Base-by-base conservation (phyloP, 2,329 filamentous ascomycete genomes). In the Colletotrichum paranaense region DNA sequence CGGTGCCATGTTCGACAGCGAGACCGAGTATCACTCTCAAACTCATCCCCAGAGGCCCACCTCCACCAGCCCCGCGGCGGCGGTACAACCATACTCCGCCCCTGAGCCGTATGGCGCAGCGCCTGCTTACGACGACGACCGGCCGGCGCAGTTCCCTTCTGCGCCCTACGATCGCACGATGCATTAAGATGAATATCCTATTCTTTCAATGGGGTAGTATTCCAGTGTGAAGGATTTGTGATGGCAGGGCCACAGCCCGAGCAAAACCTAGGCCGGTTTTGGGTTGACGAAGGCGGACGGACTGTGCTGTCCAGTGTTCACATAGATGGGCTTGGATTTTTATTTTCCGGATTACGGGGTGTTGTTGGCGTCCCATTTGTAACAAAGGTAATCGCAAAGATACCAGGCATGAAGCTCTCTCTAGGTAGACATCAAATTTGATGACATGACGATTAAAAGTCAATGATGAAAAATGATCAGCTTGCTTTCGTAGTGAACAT, bases 131-230 rank as follows among this genome's bases (percentile, higher is more conserved):
- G 72, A 73, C 24, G 84, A 87, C 65, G 81, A 83, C 64, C 78
- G 80, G 72, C 87, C 88, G 0, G 87, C 83, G 24, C 86, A 88
- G 67, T 92, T 92, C 78, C 90, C 90, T 2, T 80, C 82, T 24
- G 90, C 80, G 46, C 87, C 90, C 78, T 92, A 92, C 78, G 88
- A 90, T 77, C 84, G 88, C 73, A 67, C 67, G 30, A 56, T 75
- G 64, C 66, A 65, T 26, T 73, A 35, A 30, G 22, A 35, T 12
- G 42, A 53, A 63, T 26, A 49, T 9, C 42, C 19, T n/a, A 2
- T 63, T n/a, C 46, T 53, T 53, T 63, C 12, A 12, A 5, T 30
- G 26, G 32, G 28, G 16, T 16, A 14, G 22, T 35, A 35, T 28
- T n/a, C 42, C 19, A 11, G 38, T 35, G 46, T 38, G 42, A 59